Percentiles rank a stretch among this genome's conserved stretches.
These are phyloP conservation scores for Tetrapisispora nanseiensis DNA, from an alignment of 805 yeast genomes.

Conservation along the genomic window DNA sequence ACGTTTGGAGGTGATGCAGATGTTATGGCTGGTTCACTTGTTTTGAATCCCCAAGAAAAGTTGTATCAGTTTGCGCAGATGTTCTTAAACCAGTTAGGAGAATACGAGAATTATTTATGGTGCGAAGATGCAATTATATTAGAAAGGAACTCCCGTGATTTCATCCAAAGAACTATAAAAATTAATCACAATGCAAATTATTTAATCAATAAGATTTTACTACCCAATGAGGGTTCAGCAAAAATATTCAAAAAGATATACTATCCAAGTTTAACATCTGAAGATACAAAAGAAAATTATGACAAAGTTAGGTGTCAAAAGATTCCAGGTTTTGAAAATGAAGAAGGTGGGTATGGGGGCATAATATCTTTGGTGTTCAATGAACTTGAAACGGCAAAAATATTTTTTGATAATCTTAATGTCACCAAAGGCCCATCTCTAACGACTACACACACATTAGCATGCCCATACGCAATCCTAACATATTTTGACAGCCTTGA, in stretches of 20 bases:
- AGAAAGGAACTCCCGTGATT: conserved; percentile 91
- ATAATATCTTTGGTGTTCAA: conserved; percentile 65
- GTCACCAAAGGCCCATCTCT: conserved; percentile 72
- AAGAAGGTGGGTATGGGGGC: conserved; percentile 83
- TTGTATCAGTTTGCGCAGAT: conserved; percentile 35
- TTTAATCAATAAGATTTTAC: conserved; percentile 42
- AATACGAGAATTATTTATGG: conserved; percentile 75
- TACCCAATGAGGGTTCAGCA: conserved; percentile 27
- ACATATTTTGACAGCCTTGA: conserved; percentile 81
- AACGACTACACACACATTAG: conserved; percentile 74
- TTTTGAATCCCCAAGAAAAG: conserved; percentile 59
- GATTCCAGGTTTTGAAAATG: conserved; percentile 3
- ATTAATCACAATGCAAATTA: conserved; percentile 47
- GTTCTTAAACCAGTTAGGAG: conserved; percentile 34
- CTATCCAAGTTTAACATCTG: conserved; percentile 51
- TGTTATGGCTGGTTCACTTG: conserved; percentile 88
- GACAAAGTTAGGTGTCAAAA: conserved; percentile 51
- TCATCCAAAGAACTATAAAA: conserved; percentile 46
- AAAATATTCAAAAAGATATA: conserved; percentile 50
- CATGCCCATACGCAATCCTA: conserved; percentile 80
- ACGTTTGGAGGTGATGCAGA: conserved; percentile 91
- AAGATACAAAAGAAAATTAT: conserved; percentile 50
- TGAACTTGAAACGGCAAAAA: conserved; percentile 51
- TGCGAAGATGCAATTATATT: conserved; percentile 86
- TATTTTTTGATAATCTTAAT: conserved; percentile 54